Evolutionary conservation across 345 rosid genomes (phyloP), one percentile per base, ranked within the genome.

Genomic region (Populus euphratica): DNA sequence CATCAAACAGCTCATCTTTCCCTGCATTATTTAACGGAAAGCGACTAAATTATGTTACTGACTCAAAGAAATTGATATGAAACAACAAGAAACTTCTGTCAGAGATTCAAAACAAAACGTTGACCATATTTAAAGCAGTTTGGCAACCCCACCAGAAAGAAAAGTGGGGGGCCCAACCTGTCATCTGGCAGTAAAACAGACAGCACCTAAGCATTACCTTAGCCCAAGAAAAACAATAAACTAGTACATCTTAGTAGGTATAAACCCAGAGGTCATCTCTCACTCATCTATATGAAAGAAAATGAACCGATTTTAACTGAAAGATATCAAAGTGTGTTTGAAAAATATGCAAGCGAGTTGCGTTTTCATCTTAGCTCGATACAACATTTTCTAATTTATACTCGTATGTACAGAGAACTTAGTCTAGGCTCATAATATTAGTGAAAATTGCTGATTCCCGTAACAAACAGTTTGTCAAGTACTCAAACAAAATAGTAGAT

Each of bases 1-100:
- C 96, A 95, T 91, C 83, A 93, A 88, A 87, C 97, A 94, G 80
- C 93, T 93, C 96, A 95, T 90, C 84, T 91, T 95, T n/a, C 99
- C 99, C 98, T 93, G 93, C 86, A 89, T 84, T 78, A 74, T 71
- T 44, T 21, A 21, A 73, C 17, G 69, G 66, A 72, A 76, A 56
- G 73, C 68, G 9, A 43, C 54, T 49, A 59, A 68, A 49, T 66
- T 23, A 47, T 39, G 68, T 54, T 64, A 66, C 65, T 18, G 36
- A 65, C 39, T 63, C 16, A 39, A 25, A 54, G 17, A 52, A 39
- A 33, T 1, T 29, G 50, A 70, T 39, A 20, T 20, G 17, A 31
- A 52, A 5, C 36, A 27, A 35, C 5, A 36, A 39, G 43, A 61
- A 73, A 29, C n/a, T 35, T 65, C 21, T 27, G 20, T 2, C 38